phyloP scores from a whole-genome alignment of 495 filamentous ascomycete genomes.

The Penicillium lividum region DNA sequence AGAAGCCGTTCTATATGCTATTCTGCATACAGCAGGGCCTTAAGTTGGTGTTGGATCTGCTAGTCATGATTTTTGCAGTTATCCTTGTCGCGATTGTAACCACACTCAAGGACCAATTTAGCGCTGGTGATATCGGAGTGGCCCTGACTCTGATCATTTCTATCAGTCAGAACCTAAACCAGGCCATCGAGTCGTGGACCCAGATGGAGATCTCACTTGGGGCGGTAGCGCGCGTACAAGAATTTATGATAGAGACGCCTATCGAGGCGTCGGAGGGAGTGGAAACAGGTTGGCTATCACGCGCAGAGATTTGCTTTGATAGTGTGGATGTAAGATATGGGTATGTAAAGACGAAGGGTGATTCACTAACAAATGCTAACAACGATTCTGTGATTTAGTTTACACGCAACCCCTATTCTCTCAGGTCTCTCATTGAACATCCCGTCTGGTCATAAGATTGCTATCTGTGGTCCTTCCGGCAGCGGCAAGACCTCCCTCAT shows the following conservation, averaged over 20 bases:
- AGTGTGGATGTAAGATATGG: no score
- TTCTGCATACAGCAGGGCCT: slow-evolving; percentile 70
- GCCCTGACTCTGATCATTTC: slow-evolving; percentile 58
- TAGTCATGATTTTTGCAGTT: slow-evolving; percentile 38
- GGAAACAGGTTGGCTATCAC: no score
- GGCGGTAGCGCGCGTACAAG: slow-evolving; percentile 45
- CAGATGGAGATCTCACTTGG: slow-evolving; percentile 54
- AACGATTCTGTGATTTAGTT: no score
- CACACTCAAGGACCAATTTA: neutral
- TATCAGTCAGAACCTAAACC: slow-evolving; percentile 30
- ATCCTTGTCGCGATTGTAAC: slow-evolving; percentile 55
- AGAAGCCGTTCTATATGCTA: slow-evolving; percentile 55
- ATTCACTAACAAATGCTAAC: no score
- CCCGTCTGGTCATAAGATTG: slow-evolving; percentile 28
- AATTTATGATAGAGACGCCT: slow-evolving; percentile 31
- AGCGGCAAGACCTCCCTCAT: slow-evolving; percentile 47
- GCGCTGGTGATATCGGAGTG: slow-evolving; percentile 49
- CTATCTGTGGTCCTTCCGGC: slow-evolving; percentile 22
- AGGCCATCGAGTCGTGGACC: slow-evolving; percentile 41
- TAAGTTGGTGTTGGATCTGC: slow-evolving; percentile 58
- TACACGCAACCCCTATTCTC: no score
- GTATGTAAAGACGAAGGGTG: no score
- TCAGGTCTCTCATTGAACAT: slow-evolving; percentile 32
- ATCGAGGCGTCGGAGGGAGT: no score
- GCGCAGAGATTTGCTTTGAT: no score